A percentile compares a stretch with the other conserved stretches of the same genome.
Conservation (phyloP, 345 rosid species). For the Linum lewisii region DNA sequence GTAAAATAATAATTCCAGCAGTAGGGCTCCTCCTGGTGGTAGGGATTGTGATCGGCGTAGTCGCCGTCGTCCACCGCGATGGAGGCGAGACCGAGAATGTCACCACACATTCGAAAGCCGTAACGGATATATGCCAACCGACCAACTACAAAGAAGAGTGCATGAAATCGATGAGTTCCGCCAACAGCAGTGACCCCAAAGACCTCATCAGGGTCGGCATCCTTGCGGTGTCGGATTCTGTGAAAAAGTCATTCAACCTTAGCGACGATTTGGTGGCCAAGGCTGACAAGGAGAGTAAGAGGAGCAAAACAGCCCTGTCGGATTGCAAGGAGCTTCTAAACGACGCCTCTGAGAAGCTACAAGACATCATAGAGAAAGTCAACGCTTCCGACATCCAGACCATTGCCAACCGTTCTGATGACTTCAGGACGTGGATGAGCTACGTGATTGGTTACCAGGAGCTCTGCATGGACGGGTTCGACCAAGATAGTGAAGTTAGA, state of each 20-base stretch:
- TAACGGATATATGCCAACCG: conserved; percentile 16
- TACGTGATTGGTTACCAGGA: conserved; percentile 18
- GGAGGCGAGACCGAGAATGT: not conserved
- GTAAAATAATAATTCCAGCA: not conserved
- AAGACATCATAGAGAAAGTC: conserved; percentile 8
- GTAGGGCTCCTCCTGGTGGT: conserved; percentile 2
- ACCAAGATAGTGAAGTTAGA: not conserved
- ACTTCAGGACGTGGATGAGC: conserved; percentile 18
- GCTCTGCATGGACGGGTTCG: conserved; percentile 20
- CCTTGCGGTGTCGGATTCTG: conserved; percentile 10
- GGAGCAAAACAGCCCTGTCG: conserved; percentile 10
- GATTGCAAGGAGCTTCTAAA: conserved; percentile 20
- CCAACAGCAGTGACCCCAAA: conserved; percentile 19
- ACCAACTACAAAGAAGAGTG: conserved; percentile 21
- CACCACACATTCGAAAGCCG: conserved; percentile 12
- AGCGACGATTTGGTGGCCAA: conserved; percentile 13
- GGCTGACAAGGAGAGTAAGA: not conserved
- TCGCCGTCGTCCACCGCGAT: not conserved
- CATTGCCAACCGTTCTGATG: conserved; percentile 7
- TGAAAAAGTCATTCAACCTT: conserved; percentile 11
- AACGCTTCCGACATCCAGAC: not conserved
- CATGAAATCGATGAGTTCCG: conserved; percentile 7
- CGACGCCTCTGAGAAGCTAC: conserved; percentile 12
- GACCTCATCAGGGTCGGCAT: conserved; percentile 18
- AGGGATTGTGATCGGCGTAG: not conserved